phyloP scores from a whole-genome alignment of 345 rosid genomes.

The Isatis tinctoria region DNA sequence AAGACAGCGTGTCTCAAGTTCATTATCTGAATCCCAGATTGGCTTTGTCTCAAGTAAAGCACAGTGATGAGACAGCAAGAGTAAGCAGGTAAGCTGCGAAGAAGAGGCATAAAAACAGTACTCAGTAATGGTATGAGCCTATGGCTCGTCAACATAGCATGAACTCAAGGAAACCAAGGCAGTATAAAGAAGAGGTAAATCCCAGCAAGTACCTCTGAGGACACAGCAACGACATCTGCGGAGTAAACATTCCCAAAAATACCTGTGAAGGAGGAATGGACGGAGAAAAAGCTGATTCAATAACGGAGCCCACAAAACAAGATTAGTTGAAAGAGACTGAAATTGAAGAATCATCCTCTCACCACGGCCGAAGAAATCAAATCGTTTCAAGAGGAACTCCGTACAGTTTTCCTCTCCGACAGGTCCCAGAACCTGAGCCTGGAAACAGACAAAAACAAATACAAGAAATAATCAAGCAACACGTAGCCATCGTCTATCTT shows the following conservation, averaged over 20 bases:
- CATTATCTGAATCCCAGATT: conserved; percentile 59
- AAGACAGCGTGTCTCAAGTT: conserved; percentile 40
- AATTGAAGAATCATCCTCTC: conserved; percentile 21
- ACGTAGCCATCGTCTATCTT: not conserved
- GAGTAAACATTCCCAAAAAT: conserved; percentile 44
- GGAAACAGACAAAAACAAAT: conserved; percentile 8
- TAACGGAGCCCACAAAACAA: not conserved
- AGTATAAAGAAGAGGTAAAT: not conserved
- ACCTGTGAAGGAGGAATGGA: conserved; percentile 39
- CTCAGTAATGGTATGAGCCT: not conserved
- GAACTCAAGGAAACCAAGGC: conserved; percentile 6
- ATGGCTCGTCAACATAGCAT: not conserved
- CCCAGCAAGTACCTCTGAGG: conserved; percentile 43
- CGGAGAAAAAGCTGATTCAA: conserved; percentile 2
- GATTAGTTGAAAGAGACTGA: not conserved
- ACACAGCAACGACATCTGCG: conserved; percentile 68
- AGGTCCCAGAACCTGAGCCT: conserved; percentile 79
- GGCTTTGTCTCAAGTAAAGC: conserved; percentile 58
- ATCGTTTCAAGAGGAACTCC: conserved; percentile 61
- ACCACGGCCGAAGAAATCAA: conserved; percentile 87
- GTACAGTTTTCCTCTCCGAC: conserved; percentile 45
- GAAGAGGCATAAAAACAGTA: not conserved
- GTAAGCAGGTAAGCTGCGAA: conserved; percentile 69
- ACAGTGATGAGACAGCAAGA: conserved; percentile 57
- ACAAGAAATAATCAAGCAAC: not conserved